Percentiles rank a stretch among this genome's conserved stretches.
Evolutionary conservation across 768 basidiomycete species (phyloP).

Genomic region (Tulasnella sp.): DNA sequence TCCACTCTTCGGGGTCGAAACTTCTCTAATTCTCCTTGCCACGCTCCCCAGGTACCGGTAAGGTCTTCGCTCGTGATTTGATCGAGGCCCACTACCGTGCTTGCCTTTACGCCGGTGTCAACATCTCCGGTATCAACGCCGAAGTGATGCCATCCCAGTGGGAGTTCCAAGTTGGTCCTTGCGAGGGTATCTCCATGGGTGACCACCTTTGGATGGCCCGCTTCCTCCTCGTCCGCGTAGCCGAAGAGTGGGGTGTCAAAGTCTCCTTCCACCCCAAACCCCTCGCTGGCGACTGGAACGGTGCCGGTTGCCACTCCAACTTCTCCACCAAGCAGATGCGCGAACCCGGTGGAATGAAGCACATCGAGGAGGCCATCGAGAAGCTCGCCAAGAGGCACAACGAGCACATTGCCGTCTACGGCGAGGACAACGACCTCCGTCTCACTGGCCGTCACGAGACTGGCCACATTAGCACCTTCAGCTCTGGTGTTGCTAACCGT

Average conservation of each 20-base stretch:
- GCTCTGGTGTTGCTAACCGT: conserved; percentile 92
- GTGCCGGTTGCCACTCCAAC: conserved; percentile 98
- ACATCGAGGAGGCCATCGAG: conserved; percentile 85
- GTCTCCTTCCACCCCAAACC: conserved; percentile 99
- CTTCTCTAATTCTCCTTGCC: conserved; percentile 9
- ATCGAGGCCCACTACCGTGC: conserved; percentile 99
- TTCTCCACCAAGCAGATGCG: conserved; percentile 93
- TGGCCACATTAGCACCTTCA: conserved; percentile 82
- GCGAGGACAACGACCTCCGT: conserved; percentile 93
- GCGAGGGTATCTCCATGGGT: conserved; percentile 95
- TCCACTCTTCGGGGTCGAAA: background rate
- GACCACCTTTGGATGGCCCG: conserved; percentile 99
- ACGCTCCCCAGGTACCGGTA: conserved; percentile 62
- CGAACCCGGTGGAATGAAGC: conserved; percentile 83
- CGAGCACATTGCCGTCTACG: conserved; percentile 95
- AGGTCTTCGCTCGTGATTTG: conserved; percentile 95
- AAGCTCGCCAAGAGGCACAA: conserved; percentile 83
- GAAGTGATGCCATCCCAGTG: conserved; percentile 99
- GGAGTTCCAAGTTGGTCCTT: conserved; percentile 99
- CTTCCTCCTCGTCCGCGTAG: conserved; percentile 87
- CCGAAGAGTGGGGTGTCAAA: conserved; percentile 94
- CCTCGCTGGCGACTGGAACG: conserved; percentile 95
- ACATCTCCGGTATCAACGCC: conserved; percentile 98
- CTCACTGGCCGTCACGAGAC: conserved; percentile 97
- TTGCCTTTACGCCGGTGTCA: conserved; percentile 87